A percentile compares a stretch with the other conserved stretches of the same genome.
Conservation (phyloP, 2,329 filamentous ascomycete genomes). For the Periconia macrospinosa region DNA sequence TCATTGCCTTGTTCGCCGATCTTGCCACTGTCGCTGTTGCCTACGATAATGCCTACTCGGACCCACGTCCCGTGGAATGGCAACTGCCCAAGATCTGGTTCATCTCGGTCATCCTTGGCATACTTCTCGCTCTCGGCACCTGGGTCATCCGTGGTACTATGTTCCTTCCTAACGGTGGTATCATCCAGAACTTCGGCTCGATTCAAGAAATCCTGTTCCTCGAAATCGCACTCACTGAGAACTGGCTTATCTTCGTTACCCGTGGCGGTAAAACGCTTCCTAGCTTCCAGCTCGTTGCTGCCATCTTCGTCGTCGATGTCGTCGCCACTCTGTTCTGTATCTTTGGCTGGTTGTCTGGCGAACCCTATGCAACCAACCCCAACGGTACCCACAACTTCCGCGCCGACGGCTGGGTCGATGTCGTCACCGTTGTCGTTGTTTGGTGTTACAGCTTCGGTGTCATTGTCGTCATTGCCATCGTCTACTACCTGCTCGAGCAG, state of each 20-base stretch:
- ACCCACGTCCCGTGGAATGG: conserved; percentile 76
- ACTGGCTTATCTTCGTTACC: conserved; percentile 59
- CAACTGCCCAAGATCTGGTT: conserved; percentile 82
- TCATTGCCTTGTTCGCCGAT: conserved; percentile 78
- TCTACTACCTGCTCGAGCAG: conserved; percentile 65
- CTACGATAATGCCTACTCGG: conserved; percentile 78
- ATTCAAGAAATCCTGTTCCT: conserved; percentile 69
- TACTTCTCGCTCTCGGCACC: conserved; percentile 68
- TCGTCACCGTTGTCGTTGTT: conserved; percentile 66
- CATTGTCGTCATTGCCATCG: conserved; percentile 66
- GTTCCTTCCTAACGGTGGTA: conserved; percentile 69
- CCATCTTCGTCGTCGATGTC: conserved; percentile 72
- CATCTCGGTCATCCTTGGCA: conserved; percentile 69
- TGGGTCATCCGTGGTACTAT: conserved; percentile 74
- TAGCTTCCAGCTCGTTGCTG: conserved; percentile 72
- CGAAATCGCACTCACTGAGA: conserved; percentile 56
- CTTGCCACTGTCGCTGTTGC: conserved; percentile 77
- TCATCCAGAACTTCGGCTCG: conserved; percentile 74
- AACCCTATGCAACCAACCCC: conserved; percentile 48
- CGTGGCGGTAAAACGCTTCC: conserved; percentile 70
- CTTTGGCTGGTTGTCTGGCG: conserved; percentile 72
- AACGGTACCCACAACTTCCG: conserved; percentile 44
- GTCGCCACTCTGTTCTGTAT: conserved; percentile 73
- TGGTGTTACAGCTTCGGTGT: conserved; percentile 70
- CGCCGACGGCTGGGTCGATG: conserved; percentile 58